Percentiles rank a stretch among this genome's conserved stretches.
Conservation (phyloP, 345 rosid genomes). For the Dovyalis caffra region DNA sequence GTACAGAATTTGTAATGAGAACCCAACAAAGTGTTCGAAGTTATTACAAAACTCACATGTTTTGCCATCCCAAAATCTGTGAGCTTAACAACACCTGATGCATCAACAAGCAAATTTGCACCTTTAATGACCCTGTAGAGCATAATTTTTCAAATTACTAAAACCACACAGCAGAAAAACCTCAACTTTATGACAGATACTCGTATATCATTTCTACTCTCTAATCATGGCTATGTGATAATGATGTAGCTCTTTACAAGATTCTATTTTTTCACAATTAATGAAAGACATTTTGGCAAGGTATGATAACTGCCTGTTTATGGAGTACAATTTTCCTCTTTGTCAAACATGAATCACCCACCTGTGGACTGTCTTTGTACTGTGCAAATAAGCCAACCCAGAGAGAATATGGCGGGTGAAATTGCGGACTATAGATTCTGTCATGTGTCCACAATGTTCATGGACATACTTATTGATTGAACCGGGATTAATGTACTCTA, state of each 20-base stretch:
- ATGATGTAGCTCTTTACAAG: neutral
- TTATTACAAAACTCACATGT: conserved; percentile 43
- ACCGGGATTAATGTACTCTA: conserved; percentile 72
- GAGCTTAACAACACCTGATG: conserved; percentile 59
- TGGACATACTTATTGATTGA: conserved; percentile 53
- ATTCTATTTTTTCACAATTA: neutral
- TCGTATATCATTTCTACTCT: neutral
- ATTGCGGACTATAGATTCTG: conserved; percentile 66
- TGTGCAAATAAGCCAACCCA: conserved; percentile 62
- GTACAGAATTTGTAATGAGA: neutral
- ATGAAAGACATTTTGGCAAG: conserved; percentile 5
- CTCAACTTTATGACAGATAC: conserved; percentile 4
- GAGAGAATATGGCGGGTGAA: conserved; percentile 70
- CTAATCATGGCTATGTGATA: neutral
- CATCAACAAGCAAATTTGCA: conserved; percentile 71
- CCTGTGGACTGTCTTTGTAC: conserved; percentile 69
- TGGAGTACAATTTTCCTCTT: neutral
- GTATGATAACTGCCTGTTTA: neutral
- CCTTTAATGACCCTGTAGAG: conserved; percentile 70
- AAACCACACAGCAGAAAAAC: neutral
- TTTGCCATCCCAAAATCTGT: conserved; percentile 86
- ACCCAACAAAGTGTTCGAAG: neutral
- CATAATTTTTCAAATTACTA: conserved; percentile 18
- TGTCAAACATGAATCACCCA: conserved; percentile 33
- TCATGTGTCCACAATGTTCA: conserved; percentile 55